phyloP scores from a whole-genome alignment of 2,329 filamentous ascomycete genomes.

The Clarireedia paspali region DNA sequence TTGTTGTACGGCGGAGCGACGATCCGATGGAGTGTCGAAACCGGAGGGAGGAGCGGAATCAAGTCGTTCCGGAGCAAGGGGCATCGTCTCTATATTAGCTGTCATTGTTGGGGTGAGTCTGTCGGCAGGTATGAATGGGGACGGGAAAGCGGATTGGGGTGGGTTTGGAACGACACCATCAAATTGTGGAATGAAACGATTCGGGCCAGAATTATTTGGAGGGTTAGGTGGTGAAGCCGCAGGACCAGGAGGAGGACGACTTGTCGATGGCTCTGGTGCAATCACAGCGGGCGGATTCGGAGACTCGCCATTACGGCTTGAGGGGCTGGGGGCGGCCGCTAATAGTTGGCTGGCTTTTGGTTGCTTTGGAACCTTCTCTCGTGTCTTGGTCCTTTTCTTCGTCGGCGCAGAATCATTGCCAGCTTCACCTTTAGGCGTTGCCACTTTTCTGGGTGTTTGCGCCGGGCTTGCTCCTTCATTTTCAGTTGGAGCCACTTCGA shows the following conservation, averaged over 20 bases:
- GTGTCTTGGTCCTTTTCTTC: conserved; percentile 30
- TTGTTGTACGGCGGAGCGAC: conserved; percentile 33
- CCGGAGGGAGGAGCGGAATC: conserved; percentile 21
- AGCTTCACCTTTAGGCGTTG: conserved; percentile 35
- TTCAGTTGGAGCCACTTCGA: conserved; percentile 50
- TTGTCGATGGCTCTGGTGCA: conserved; percentile 10
- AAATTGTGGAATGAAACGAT: conserved; percentile 20
- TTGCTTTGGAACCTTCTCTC: conserved; percentile 26
- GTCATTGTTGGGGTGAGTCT: conserved; percentile 8
- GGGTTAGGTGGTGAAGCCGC: too few species aligned
- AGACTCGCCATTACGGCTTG: conserved; percentile 15
- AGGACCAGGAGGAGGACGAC: conserved; percentile 10
- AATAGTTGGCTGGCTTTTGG: conserved; percentile 27
- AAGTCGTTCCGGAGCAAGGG: conserved; percentile 23
- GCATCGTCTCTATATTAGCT: conserved; percentile 18
- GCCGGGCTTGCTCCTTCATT: conserved; percentile 50
- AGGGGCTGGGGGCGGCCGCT: conserved; percentile 21
- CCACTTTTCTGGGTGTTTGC: conserved; percentile 48
- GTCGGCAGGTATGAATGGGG: conserved; percentile 19
- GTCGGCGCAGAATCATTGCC: conserved; percentile 30
- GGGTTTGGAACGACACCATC: conserved; percentile 15
- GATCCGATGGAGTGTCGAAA: conserved; percentile 23
- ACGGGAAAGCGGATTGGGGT: conserved; percentile 12
- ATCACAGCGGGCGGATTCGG: conserved; percentile 16
- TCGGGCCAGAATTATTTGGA: background rate